Base-by-base conservation (phyloP, 1,284 basidiomycete species). In the Amylostereum areolatum region DNA sequence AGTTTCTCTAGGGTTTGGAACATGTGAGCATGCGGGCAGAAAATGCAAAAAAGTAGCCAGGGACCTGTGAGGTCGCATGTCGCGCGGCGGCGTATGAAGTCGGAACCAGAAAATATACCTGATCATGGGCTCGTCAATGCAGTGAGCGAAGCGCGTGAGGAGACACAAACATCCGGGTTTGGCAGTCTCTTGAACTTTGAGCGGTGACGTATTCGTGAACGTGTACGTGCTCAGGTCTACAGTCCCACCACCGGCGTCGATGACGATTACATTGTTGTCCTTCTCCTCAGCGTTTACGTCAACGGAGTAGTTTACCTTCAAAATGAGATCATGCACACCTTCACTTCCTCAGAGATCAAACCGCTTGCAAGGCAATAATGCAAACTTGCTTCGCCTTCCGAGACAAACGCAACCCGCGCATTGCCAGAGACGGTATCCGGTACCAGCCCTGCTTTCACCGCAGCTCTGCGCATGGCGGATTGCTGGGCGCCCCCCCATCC, bases 31-130 rank as follows among this genome's bases (percentile, higher is more conserved):
- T 18, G 18, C 18, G 18, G 18, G 18, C 18, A 18, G 18, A 18
- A 18, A 18, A 18, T 18, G 18, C 18, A 18, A 18, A 18, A 18
- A 18, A 18, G 18, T 18, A 18, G 18, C 18, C 18, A 18, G 18
- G 18, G 18, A 18, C 18, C 18, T 18, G 18, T 18, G 18, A 18
- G 18, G 18, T 18, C 18, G 18, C 18, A 18, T 18, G 18, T 18
- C 3, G 76, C 77, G 25, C 68, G 64, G 9, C 58, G 60, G 2
- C 71, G 77, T 2, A 80, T 75, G 39, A 74, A 66, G 0, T 68
- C 62, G 10, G 68, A 61, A 18, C 67, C 69, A 45, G 69, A 62
- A 11, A 71, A 53, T 10, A 62, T 59, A 49, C 69, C 69, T 69
- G 44, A 28, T 12, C 11, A 43, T 11, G 41, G 11, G 18, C 18